Evolutionary conservation across 352 stramenopile genomes (phyloP).

Genomic region (Phytophthora cajani): DNA sequence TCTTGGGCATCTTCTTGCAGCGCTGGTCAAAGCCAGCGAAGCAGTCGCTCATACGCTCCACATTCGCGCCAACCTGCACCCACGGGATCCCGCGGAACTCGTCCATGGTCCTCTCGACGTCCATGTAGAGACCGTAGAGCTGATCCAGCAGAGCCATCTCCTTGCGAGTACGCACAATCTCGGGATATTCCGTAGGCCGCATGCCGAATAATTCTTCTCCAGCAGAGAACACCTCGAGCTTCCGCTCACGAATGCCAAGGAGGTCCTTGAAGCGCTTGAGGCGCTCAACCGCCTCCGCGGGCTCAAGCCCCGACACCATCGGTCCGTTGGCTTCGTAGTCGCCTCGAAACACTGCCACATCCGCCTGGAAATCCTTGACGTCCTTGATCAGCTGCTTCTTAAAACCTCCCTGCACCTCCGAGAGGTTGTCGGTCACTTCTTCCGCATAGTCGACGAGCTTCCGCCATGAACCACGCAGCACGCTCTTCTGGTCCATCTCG

Average conservation of each 20-base stretch:
- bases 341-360: slow-evolving; percentile 68
- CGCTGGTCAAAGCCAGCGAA: slow-evolving; percentile 70
- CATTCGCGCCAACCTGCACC: slow-evolving; percentile 56
- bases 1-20: slow-evolving; percentile 87
- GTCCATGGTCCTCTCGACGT: slow-evolving; percentile 82
- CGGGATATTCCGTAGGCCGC: slow-evolving; percentile 74
- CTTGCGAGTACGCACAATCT: slow-evolving; percentile 89
- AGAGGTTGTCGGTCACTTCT: slow-evolving; percentile 87
- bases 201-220: slow-evolving; percentile 93
- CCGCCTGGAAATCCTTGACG: slow-evolving; percentile 84
- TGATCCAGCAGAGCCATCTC: slow-evolving; percentile 88
- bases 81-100: slow-evolving; percentile 71
- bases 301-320: slow-evolving; percentile 80
- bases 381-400: slow-evolving; percentile 93
- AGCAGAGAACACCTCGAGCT: slow-evolving; percentile 87
- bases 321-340: slow-evolving; percentile 74
- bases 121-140: slow-evolving; percentile 90
- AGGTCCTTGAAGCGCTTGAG: slow-evolving; percentile 90
- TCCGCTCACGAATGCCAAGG: slow-evolving; percentile 74
- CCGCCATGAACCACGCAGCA: slow-evolving; percentile 83
- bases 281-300: slow-evolving; percentile 82
- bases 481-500: slow-evolving; percentile 92
- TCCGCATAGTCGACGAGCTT: slow-evolving; percentile 91
- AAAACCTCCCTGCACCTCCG: slow-evolving; percentile 85
- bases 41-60: slow-evolving; percentile 72